phyloP scores from a whole-genome alignment of 164 flowering plant genomes.

The Nymphaea colorata region DNA sequence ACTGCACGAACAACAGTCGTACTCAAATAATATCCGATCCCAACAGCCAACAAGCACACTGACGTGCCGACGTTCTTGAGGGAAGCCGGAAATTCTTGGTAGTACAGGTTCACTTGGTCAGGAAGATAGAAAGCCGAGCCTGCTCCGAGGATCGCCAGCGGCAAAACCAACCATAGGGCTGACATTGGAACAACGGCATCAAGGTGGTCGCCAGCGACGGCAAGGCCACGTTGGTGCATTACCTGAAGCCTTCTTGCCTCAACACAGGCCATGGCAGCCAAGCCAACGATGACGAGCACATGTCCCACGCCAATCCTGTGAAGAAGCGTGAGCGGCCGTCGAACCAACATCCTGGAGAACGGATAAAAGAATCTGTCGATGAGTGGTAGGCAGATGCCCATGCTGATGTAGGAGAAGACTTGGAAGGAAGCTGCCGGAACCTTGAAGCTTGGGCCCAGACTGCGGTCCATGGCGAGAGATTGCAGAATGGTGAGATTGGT shows the following conservation, averaged over 20 bases:
- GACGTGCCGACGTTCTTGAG: constrained; percentile 24
- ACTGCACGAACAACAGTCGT: constrained; percentile 19
- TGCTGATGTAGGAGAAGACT: constrained; percentile 17
- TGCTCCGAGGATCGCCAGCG: constrained; percentile 23
- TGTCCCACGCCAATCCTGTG: constrained; percentile 13
- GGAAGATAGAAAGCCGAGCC: constrained; percentile 49
- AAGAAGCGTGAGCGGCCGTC: constrained; percentile 3
- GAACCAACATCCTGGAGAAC: constrained; percentile 10
- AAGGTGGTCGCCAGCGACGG: background rate
- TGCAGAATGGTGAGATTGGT: constrained; percentile 26
- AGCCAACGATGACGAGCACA: constrained; percentile 7
- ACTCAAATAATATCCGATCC: constrained; percentile 21
- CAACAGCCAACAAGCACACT: constrained; percentile 16
- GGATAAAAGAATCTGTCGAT: constrained; percentile 6
- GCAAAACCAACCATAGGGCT: constrained; percentile 36
- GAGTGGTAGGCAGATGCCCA: constrained; percentile 47
- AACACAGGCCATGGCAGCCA: constrained; percentile 8
- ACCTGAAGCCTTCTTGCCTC: constrained; percentile 19
- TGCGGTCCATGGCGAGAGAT: constrained; percentile 48
- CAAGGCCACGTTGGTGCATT: constrained; percentile 37
- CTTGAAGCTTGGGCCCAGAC: constrained; percentile 25
- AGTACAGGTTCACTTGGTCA: constrained; percentile 30
- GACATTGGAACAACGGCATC: constrained; percentile 20
- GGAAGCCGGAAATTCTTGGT: constrained; percentile 31
- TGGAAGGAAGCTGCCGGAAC: constrained; percentile 47